These are phyloP conservation scores for Marchantia paleacea DNA, from an alignment of 225 moss, liverwort and hornwort species.

Conservation along the genomic window DNA sequence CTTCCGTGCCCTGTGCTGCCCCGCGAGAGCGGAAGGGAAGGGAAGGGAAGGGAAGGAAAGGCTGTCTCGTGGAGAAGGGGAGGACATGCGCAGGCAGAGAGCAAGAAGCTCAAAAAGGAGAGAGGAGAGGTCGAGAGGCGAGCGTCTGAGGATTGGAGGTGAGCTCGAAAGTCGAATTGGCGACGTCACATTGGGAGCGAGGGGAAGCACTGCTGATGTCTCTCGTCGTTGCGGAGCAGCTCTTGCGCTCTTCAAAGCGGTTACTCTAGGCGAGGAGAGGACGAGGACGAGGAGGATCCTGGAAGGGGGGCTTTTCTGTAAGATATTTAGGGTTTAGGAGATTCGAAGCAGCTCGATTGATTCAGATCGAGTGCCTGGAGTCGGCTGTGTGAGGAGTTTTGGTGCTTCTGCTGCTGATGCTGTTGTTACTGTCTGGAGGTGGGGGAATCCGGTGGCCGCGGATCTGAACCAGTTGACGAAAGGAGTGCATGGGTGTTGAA, in stretches of 20 bases:
- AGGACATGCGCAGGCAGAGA: background rate
- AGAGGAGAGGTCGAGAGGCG: background rate
- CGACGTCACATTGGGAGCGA: background rate
- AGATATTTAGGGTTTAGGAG: conserved; percentile 12
- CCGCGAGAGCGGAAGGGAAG: too few relatives aligned
- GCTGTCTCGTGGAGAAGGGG: too few relatives aligned
- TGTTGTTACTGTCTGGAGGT: background rate
- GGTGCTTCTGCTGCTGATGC: background rate
- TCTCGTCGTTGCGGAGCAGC: background rate
- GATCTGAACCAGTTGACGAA: background rate
- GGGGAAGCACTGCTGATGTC: background rate
- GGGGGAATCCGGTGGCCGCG: background rate
- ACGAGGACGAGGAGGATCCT: background rate
- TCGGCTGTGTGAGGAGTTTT: background rate
- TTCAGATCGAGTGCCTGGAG: background rate
- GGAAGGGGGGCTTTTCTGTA: background rate
- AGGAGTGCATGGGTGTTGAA: background rate
- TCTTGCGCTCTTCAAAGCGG: background rate
- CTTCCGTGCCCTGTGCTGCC: too few relatives aligned
- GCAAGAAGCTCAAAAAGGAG: background rate
- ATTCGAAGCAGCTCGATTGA: conserved; percentile 11
- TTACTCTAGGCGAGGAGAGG: background rate
- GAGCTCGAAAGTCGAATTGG: background rate
- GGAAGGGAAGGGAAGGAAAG: too few relatives aligned
- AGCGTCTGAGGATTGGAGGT: background rate